phyloP scores from a whole-genome alignment of 176 grass and related monocot species.

The Secale cereale region DNA sequence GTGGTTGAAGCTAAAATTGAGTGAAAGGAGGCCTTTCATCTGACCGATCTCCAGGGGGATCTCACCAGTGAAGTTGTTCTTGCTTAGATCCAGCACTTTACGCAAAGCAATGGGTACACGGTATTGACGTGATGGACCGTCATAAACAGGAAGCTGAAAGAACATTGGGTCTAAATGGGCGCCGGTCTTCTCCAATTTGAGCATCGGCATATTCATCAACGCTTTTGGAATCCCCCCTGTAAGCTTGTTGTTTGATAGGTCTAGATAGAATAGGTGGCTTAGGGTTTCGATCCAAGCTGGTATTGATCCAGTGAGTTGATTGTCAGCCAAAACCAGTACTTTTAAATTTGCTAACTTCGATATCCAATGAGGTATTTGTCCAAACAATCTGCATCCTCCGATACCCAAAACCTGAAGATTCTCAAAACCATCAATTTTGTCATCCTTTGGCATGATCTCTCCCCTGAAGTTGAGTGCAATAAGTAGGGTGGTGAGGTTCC shows the following conservation, averaged over 20 bases:
- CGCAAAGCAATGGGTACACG: not conserved
- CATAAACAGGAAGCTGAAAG: conserved; percentile 14
- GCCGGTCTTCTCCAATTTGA: not conserved
- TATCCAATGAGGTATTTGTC: conserved; percentile 29
- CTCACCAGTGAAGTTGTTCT: not conserved
- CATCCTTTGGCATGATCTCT: conserved; percentile 20
- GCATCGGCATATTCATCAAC: conserved; percentile 3
- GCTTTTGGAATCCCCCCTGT: not conserved
- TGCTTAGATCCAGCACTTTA: not conserved
- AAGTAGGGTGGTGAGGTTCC: conserved; percentile 23
- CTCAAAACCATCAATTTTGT: conserved; percentile 5
- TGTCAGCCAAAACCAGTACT: not conserved
- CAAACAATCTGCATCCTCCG: not conserved
- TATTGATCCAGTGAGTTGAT: conserved; percentile 19
- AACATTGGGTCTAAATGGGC: not conserved
- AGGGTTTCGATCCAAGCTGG: conserved; percentile 22
- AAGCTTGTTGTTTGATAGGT: conserved; percentile 29
- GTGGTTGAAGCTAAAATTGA: conserved; percentile 27
- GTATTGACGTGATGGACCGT: not conserved
- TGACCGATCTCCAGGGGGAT: conserved; percentile 9
- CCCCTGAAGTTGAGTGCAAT: not conserved
- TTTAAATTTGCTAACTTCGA: conserved; percentile 21
- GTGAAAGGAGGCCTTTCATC: not conserved
- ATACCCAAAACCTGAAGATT: not conserved
- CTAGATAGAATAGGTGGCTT: not conserved